Percentiles rank a stretch among this genome's conserved stretches.
phyloP scores from a whole-genome alignment of 306 rosid species.

The Cucumis sativus region Cucumber_9930_V3 NC_026656.2:12428501-12429000 shows the following conservation, averaged over 20 bases:
- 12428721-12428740: background rate
- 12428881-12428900: no score
- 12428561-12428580: background rate
- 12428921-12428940: no score
- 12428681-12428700: background rate
- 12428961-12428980: no score
- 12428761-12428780: background rate
- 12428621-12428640: conserved; percentile 13
- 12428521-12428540: background rate
- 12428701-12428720: background rate
- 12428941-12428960: no score
- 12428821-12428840: no score
- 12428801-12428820: no score
- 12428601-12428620: background rate
- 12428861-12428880: no score
- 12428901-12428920: no score
- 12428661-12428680: conserved; percentile 7
- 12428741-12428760: background rate
- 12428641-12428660: conserved; percentile 9
- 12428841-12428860: no score
- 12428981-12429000: no score
- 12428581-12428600: background rate
- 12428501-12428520: background rate
- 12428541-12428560: background rate
- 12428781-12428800: background rate